Evolutionary conservation across 345 rosid genomes (phyloP).

Genomic region (Boechera retrofracta): DNA sequence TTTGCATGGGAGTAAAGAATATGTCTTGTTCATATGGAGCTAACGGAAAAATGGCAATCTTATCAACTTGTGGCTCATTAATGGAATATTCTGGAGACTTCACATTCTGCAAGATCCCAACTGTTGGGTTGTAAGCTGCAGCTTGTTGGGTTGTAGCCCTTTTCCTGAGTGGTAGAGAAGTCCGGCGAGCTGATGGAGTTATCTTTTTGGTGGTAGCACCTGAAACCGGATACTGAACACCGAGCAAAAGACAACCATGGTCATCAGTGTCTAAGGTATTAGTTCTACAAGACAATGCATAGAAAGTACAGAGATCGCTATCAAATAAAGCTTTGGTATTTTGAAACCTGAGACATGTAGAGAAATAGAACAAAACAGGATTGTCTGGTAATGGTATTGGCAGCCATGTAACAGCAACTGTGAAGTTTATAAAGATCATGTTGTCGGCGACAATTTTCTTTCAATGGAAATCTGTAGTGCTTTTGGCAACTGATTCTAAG

Average conservation of each 20-base stretch:
- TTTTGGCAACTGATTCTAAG: background rate
- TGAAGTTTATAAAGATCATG: background rate
- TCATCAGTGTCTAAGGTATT: background rate
- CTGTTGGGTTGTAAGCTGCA: conserved; percentile 43
- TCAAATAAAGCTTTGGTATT: background rate
- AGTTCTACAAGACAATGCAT: background rate
- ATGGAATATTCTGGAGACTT: conserved; percentile 86
- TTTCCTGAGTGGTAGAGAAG: conserved; percentile 63
- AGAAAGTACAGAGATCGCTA: too few species aligned
- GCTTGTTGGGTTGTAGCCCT: conserved; percentile 38
- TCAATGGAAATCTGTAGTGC: background rate
- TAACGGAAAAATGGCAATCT: conserved; percentile 78
- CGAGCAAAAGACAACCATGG: conserved; percentile 9
- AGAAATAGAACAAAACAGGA: conserved; percentile 1
- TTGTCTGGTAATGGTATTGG: background rate
- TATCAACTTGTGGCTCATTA: conserved; percentile 88
- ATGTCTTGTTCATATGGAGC: conserved; percentile 68
- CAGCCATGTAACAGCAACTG: background rate
- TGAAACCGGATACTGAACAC: conserved; percentile 56
- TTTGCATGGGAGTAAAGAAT: conserved; percentile 47
- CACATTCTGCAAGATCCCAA: conserved; percentile 53
- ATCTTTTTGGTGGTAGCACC: conserved; percentile 48
- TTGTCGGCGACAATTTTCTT: background rate
- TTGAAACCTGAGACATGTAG: background rate
- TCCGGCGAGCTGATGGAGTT: conserved; percentile 60